Percentiles rank a stretch among this genome's conserved stretches.
phyloP scores from a whole-genome alignment of 106 monocot species.

The Triglochin maritima region DNA sequence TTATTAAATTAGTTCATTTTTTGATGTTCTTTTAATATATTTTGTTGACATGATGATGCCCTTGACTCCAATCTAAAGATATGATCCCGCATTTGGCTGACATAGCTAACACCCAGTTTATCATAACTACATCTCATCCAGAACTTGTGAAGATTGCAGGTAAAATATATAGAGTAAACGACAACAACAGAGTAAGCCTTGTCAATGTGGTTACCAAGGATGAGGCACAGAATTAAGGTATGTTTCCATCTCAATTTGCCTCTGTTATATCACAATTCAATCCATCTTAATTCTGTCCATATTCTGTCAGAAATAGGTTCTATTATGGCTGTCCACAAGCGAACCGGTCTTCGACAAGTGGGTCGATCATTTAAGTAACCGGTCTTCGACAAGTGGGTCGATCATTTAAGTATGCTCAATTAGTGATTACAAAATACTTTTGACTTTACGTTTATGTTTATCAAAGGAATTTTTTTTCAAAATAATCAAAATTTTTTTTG shows the following conservation, averaged over 20 bases:
- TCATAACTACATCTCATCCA: constrained; percentile 82
- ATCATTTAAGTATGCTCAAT: neutral
- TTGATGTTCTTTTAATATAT: too few relatives aligned
- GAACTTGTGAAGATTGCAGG: constrained; percentile 94
- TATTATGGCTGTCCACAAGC: too few relatives aligned
- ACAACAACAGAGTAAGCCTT: constrained; percentile 90
- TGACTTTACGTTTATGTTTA: neutral
- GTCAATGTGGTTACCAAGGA: constrained; percentile 82
- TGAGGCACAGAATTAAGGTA: constrained; percentile 38
- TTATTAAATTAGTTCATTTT: too few relatives aligned
- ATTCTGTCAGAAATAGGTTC: too few relatives aligned
- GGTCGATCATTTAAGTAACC: too few relatives aligned
- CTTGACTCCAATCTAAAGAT: constrained; percentile 41
- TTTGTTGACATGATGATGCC: too few relatives aligned
- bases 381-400: neutral
- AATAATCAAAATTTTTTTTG: too few relatives aligned
- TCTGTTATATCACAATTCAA: too few relatives aligned
- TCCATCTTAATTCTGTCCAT: too few relatives aligned
- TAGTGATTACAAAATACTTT: neutral
- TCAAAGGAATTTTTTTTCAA: too few relatives aligned
- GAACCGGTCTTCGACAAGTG: too few relatives aligned
- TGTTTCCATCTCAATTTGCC: too few relatives aligned
- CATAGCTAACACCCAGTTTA: constrained; percentile 84
- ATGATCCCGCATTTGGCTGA: constrained; percentile 94
- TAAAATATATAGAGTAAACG: constrained; percentile 93